A percentile compares a stretch with the other conserved stretches of the same genome.
Evolutionary conservation across 768 basidiomycete genomes (phyloP).

Genomic region (Rhizopogon vesiculosus): DNA sequence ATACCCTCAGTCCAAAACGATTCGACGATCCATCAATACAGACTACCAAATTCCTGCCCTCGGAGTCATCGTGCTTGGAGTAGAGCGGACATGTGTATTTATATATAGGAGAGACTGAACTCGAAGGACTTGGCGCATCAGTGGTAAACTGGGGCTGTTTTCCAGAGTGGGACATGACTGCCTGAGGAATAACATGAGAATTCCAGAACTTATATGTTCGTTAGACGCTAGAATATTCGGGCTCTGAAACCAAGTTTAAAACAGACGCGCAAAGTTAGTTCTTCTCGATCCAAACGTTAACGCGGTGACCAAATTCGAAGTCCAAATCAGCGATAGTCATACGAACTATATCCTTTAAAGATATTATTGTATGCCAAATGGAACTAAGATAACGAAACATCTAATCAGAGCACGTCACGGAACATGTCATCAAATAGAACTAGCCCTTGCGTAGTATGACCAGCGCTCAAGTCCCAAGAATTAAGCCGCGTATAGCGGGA

Average conservation of each 20-base stretch:
- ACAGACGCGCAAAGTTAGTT: not conserved
- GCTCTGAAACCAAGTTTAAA: not conserved
- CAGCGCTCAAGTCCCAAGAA: not conserved
- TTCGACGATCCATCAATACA: conserved; percentile 17
- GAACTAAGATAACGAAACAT: not conserved
- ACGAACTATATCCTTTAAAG: not conserved
- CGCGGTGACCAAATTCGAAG: not conserved
- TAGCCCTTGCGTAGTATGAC: not conserved
- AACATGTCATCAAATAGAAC: not conserved
- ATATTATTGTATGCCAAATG: not conserved
- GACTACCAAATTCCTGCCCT: conserved; percentile 9
- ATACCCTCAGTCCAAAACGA: not conserved
- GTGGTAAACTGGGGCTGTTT: not conserved
- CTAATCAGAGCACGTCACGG: not conserved
- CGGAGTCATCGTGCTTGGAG: not conserved
- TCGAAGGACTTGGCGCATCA: not conserved
- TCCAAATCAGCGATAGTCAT: not conserved
- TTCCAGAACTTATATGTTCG: not conserved
- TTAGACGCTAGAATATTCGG: not conserved
- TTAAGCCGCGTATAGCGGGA: not conserved
- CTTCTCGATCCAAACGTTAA: not conserved
- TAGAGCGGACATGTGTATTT: not conserved
- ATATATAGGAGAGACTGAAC: not conserved
- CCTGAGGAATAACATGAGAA: not conserved
- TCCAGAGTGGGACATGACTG: not conserved